A percentile compares a stretch with the other conserved stretches of the same genome.
Evolutionary conservation across 2,329 filamentous ascomycete species (phyloP).

Genomic region (Alternaria angustiovoidea): DNA sequence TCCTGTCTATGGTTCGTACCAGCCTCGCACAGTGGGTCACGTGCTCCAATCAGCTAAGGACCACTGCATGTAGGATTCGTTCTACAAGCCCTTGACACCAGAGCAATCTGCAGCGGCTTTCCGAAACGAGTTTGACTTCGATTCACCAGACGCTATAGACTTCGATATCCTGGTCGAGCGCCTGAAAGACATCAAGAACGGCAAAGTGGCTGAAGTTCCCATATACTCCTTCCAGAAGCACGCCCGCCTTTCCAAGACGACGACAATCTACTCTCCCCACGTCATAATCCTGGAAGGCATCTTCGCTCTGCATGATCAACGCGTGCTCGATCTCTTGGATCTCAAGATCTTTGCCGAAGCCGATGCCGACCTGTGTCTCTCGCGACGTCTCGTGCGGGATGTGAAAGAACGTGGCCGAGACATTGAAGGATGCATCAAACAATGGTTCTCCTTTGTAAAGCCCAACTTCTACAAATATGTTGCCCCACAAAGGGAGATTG

Average conservation of each 20-base stretch:
- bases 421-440: conserved; percentile 94
- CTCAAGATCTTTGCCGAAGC: conserved; percentile 98
- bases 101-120: conserved; percentile 85
- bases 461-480: conserved; percentile 96
- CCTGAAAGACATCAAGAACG: conserved; percentile 85
- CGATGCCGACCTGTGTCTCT: conserved; percentile 91
- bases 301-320: conserved; percentile 87
- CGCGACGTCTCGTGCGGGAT: conserved; percentile 74
- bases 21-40: conserved; percentile 26
- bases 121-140: conserved; percentile 93
- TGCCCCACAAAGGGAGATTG: conserved; percentile 87
- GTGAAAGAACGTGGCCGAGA: conserved; percentile 88
- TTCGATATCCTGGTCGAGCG: conserved; percentile 87
- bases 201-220: conserved; percentile 88
- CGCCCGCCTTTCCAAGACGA: conserved; percentile 78
- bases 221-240: conserved; percentile 96
- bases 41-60: conserved; percentile 29
- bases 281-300: conserved; percentile 96
- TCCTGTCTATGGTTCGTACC: conserved; percentile 83
- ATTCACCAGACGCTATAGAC: conserved; percentile 91
- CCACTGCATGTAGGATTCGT: conserved; percentile 75
- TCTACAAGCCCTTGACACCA: conserved; percentile 87
- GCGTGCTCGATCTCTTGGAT: conserved; percentile 86
- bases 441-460: conserved; percentile 97
- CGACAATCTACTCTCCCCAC: conserved; percentile 93